phyloP scores from a whole-genome alignment of 768 basidiomycete genomes.

The Coprinopsis strossmayeri region DNA sequence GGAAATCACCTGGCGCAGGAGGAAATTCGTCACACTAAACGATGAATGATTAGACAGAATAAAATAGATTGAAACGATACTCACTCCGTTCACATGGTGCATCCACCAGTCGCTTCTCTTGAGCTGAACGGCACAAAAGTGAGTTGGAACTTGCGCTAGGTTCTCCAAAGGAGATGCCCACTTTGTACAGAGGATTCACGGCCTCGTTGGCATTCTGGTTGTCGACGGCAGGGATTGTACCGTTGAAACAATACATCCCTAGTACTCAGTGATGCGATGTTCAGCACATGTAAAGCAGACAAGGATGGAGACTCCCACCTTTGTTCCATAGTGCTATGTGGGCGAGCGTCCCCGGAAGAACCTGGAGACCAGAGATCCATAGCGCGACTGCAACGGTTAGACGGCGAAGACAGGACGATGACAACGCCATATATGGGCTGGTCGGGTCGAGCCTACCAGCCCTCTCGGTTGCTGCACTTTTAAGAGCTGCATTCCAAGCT shows the following conservation, averaged over 20 bases:
- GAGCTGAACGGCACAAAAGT: constrained; percentile 16
- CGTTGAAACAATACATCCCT: constrained; percentile 33
- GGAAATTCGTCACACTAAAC: constrained; percentile 39
- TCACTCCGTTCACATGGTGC: constrained; percentile 25
- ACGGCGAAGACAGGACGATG: neutral
- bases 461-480: neutral
- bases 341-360: neutral
- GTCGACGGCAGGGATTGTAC: constrained; percentile 22
- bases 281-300: neutral
- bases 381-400: neutral
- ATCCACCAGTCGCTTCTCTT: constrained; percentile 35
- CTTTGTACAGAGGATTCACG: constrained; percentile 29
- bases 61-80: neutral
- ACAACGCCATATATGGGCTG: no score
- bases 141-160: neutral
- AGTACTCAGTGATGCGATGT: neutral
- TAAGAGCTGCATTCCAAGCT: no score
- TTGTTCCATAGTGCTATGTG: constrained; percentile 11
- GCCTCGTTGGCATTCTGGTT: constrained; percentile 24
- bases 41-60: neutral
- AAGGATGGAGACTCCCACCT: constrained; percentile 3
- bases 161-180: constrained; percentile 8
- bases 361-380: neutral
- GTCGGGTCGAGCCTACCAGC: no score
- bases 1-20: constrained; percentile 33